phyloP scores from a whole-genome alignment of 2,329 filamentous ascomycete species.

The Hansfordia pulvinata region DNA sequence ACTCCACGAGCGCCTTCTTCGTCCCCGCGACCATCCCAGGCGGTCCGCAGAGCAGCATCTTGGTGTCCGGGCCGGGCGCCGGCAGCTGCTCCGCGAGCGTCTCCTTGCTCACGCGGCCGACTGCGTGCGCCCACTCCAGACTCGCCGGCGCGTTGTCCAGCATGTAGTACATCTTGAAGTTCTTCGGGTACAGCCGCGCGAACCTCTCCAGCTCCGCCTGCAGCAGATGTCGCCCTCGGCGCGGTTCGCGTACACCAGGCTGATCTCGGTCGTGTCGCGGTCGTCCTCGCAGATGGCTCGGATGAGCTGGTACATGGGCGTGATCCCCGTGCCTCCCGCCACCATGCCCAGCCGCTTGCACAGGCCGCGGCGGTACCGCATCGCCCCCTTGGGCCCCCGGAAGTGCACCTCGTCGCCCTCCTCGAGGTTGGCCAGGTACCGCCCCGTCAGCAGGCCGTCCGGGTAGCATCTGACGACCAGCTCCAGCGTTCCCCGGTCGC shows the following conservation, averaged over 20 bases:
- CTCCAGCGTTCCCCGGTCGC: conserved; percentile 31
- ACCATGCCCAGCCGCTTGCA: conserved; percentile 38
- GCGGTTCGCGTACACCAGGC: conserved; percentile 45
- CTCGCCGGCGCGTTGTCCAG: conserved; percentile 29
- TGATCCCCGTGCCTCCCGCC: conserved; percentile 36
- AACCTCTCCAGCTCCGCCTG: conserved; percentile 40
- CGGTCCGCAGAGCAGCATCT: conserved; percentile 46
- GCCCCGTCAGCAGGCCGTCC: conserved; percentile 32
- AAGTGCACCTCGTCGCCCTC: conserved; percentile 35
- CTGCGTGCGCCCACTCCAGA: conserved; percentile 29
- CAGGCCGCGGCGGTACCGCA: conserved; percentile 31
- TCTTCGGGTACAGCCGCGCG: conserved; percentile 32
- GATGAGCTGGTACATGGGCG: conserved; percentile 48
- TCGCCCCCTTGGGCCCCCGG: conserved; percentile 42
- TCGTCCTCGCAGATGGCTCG: conserved; percentile 48
- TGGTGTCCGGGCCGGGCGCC: conserved; percentile 26
- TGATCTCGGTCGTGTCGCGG: conserved; percentile 41
- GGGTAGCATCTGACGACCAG: conserved; percentile 38
- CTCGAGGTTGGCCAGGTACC: conserved; percentile 30
- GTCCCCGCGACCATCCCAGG: conserved; percentile 44
- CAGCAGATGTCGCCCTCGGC: conserved; percentile 46
- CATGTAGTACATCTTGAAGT: conserved; percentile 42
- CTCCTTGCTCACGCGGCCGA: conserved; percentile 35
- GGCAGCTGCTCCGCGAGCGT: conserved; percentile 36
- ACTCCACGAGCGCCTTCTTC: conserved; percentile 31